Base-by-base conservation (phyloP, 352 stramenopile species). In the Globisporangium camurandrum region DNA sequence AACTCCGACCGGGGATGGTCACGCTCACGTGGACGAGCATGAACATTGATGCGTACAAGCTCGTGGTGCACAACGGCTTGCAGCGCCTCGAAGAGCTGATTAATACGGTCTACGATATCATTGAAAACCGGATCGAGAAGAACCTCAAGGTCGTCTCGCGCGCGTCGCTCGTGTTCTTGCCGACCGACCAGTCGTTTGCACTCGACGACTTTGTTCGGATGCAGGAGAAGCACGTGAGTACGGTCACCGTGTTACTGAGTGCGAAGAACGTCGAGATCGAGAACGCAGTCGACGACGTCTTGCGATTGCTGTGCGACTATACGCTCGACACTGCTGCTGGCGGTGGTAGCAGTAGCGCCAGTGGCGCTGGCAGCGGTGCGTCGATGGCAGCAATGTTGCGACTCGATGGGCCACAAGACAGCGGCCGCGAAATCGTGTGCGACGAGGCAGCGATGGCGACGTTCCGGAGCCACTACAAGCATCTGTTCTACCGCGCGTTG, bases 21-120 rank as follows among this genome's bases (percentile, higher is more conserved):
- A 93, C 82, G 5, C 65, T 94, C 4, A 93, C 84, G n/a, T 95
- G 84, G 84, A 95, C 83, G 16, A 91, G 75, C 51, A 92, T 95
- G 80, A 93, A 93, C 57, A 93, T 95, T 36, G 80, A 93, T 38
- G 64, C 71, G 19, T 95, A 91, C 54, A 90, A 84, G 30, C 61
- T 69, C 9, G 67, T 86, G 33, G 75, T 71, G 3, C 75, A 89
- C 38, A 56, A 56, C 24, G 78, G 67, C 2, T 50, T 93, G 7
- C 75, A 91, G 48, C 65, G 76, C 5, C 65, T 95, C 5, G 82
- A 91, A 26, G 77, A 93, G 24, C 66, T 93, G 12, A 88, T 95
- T 47, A 85, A 84, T 40, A 92, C 73, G 40, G 73, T 88, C 2
- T 67, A 85, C 45, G 80, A 89, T 37, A 80, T 85, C 17, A 89